These are phyloP conservation scores for Scheffersomyces lignicola DNA, from an alignment of 1,139 yeast genomes.

Conservation along the genomic window DNA sequence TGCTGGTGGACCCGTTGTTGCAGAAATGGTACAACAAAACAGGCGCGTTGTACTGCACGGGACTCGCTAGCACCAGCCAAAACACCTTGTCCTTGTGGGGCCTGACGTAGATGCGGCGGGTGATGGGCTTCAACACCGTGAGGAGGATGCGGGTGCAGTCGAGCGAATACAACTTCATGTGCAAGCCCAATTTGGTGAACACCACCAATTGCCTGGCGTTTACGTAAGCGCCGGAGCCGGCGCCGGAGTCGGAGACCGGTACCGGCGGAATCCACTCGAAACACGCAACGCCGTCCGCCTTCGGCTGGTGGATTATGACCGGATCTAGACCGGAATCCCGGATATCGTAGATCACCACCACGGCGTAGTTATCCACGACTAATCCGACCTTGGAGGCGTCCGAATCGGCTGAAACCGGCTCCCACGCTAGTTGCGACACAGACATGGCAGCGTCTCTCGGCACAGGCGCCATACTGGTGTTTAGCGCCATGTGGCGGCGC, in stretches of 20 bases:
- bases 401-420: slow-evolving; percentile 14
- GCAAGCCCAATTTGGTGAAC: slow-evolving; percentile 27
- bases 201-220: slow-evolving; percentile 37
- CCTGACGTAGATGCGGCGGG: slow-evolving; percentile 15
- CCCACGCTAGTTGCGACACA: slow-evolving; percentile 28
- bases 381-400: slow-evolving; percentile 28
- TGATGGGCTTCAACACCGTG: slow-evolving; percentile 32
- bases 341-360: slow-evolving; percentile 27
- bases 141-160: slow-evolving; percentile 36
- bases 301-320: slow-evolving; percentile 28
- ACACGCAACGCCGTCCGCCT: slow-evolving; percentile 29
- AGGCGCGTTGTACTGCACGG: slow-evolving; percentile 14
- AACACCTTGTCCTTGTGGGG: slow-evolving; percentile 27
- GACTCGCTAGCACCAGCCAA: slow-evolving; percentile 33
- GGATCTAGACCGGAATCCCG: slow-evolving; percentile 22
- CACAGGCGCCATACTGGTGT: slow-evolving; percentile 1
- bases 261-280: slow-evolving; percentile 39
- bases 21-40: slow-evolving; percentile 35
- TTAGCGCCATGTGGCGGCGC: not conserved
- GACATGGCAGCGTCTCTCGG: not conserved
- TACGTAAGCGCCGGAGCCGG: slow-evolving; percentile 26
- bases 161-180: slow-evolving; percentile 36
- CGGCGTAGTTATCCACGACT: slow-evolving; percentile 19
- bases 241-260: slow-evolving; percentile 6
- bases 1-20: slow-evolving; percentile 36